Conservation (phyloP, 2,329 filamentous ascomycete species). For the Penicillium psychrosexuale region DNA sequence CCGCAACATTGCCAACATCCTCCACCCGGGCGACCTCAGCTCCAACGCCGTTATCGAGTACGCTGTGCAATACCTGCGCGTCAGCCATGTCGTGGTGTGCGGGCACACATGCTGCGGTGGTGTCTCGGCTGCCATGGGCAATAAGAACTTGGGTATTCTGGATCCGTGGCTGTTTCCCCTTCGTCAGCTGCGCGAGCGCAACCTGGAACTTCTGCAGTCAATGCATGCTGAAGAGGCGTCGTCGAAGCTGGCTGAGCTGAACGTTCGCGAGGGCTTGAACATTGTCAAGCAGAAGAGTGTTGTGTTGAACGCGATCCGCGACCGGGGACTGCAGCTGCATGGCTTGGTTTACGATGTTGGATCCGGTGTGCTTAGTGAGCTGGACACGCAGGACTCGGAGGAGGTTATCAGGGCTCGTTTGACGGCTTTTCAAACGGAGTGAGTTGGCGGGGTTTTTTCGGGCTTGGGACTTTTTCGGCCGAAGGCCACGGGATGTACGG, state of each 20-base stretch:
- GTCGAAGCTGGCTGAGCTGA: constrained; percentile 69
- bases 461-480: background rate
- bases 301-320: constrained; percentile 66
- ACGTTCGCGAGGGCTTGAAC: constrained; percentile 67
- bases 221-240: constrained; percentile 50
- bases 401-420: constrained; percentile 39
- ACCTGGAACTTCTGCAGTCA: constrained; percentile 50
- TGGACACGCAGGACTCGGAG: constrained; percentile 47
- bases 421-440: constrained; percentile 40
- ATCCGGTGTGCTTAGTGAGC: constrained; percentile 52
- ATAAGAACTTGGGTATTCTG: constrained; percentile 57
- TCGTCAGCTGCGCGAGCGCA: constrained; percentile 53
- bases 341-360: constrained; percentile 71
- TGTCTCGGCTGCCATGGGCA: constrained; percentile 54
- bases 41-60: constrained; percentile 74
- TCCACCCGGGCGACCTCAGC: constrained; percentile 72
- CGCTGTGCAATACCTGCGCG: constrained; percentile 68
- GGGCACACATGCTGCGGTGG: constrained; percentile 62
- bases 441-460: constrained; percentile 8
- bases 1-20: constrained; percentile 85
- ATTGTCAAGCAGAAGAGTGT: constrained; percentile 66
- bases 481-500: background rate
- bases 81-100: constrained; percentile 61
- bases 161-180: constrained; percentile 62
- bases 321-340: constrained; percentile 70